Base-by-base conservation (phyloP, 1,284 basidiomycete species). In the Meira nashicola region DNA sequence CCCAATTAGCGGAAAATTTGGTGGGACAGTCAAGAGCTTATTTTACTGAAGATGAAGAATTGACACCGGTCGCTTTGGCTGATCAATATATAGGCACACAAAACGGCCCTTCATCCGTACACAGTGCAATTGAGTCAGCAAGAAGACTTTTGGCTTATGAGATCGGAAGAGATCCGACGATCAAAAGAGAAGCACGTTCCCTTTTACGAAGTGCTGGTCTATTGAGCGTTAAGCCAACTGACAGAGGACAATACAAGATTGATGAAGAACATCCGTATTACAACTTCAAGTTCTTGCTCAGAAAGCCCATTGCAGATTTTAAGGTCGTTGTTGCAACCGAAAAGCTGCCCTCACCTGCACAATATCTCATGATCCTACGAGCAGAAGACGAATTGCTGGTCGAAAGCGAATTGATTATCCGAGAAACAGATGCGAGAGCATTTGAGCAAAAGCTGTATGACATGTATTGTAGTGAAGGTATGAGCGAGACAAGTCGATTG, bases 211-310 rank as follows among this genome's bases (percentile, higher is more conserved):
- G 83, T 8, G 84, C 87, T 64, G 93, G 89, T 4, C 81, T 85
- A n/a, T 82, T 98, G 38, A 87, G 88, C 28, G 87, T 94, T 14
- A 83, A 85, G 47, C 92, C 94, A 0, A 98, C 95, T 0, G 93
- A 96, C 55, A 86, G 87, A 56, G 95, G 95, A n/a, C 82, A 89
- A 65, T 82, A 82, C 25, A 91, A 93, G 77, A 96, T 98, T 55
- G 89, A 93, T 72, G 87, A 92, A 66, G 85, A 87, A 68, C 89
- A 96, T 79, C 85, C 86, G 0, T 95, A 89, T 80, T 92, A 87
- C 76, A 93, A 87, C 69, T 98, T 98, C 85, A 98, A 98, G 82
- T 98, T 96, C 81, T 83, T 98, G 41, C 82, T 84, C 43, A 83
- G 87, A 68, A 98, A 97, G 78, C 87, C 86, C 10, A 84, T 91